These are phyloP conservation scores for Cucurbitaria berberidis DNA, from an alignment of 2,329 filamentous ascomycete species.

Conservation along the genomic window DNA sequence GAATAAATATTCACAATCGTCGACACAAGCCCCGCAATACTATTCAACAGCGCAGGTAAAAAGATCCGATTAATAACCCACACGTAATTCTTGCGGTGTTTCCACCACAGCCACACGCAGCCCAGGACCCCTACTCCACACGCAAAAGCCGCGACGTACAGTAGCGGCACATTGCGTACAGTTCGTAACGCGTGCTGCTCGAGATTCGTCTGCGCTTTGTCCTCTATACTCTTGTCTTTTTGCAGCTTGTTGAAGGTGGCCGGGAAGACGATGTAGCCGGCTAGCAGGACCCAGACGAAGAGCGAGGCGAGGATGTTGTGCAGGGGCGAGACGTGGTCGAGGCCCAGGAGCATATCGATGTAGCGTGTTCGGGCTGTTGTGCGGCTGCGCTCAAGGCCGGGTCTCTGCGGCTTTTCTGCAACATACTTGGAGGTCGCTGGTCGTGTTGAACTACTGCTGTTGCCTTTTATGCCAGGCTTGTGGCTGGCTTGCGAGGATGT, in stretches of 20 bases:
- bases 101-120: conserved; percentile 53
- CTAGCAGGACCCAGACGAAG: conserved; percentile 59
- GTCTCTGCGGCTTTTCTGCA: conserved; percentile 11
- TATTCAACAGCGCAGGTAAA: conserved; percentile 53
- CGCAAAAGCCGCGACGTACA: conserved; percentile 54
- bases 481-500: conserved; percentile 4
- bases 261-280: conserved; percentile 61
- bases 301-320: conserved; percentile 57
- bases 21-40: conserved; percentile 57
- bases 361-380: conserved; percentile 38
- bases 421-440: neutral
- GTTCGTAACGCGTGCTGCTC: conserved; percentile 41
- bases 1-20: conserved; percentile 60
- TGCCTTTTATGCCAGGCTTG: neutral
- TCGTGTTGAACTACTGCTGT: neutral
- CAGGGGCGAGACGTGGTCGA: conserved; percentile 54
- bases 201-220: conserved; percentile 21
- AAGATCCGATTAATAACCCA: conserved; percentile 63
- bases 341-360: conserved; percentile 55
- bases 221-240: conserved; percentile 34
- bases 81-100: conserved; percentile 58
- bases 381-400: conserved; percentile 26
- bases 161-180: conserved; percentile 48
- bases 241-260: conserved; percentile 59
- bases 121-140: conserved; percentile 52